These are phyloP conservation scores for Suillus subalutaceus DNA, from an alignment of 768 basidiomycete species.

Conservation along the genomic window DNA sequence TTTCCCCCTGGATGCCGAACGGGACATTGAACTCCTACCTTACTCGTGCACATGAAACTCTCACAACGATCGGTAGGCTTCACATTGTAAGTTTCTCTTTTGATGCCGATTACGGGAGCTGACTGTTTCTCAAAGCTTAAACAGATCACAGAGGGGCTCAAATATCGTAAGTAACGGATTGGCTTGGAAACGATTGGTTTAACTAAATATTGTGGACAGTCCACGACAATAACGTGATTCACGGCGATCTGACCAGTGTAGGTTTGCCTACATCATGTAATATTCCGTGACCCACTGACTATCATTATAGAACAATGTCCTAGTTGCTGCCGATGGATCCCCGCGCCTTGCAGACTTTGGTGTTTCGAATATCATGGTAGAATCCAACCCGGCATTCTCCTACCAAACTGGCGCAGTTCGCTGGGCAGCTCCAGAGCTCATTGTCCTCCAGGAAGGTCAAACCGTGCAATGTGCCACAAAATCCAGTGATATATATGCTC, in stretches of 20 bases:
- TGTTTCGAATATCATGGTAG: slow-evolving; percentile 38
- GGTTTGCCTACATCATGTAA: background rate
- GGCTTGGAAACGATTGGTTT: background rate
- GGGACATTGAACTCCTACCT: slow-evolving; percentile 37
- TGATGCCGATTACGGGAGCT: background rate
- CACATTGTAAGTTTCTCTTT: slow-evolving; percentile 17
- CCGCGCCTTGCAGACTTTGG: slow-evolving; percentile 49
- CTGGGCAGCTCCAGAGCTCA: slow-evolving; percentile 46
- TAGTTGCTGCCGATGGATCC: slow-evolving; percentile 41
- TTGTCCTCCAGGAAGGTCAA: slow-evolving; percentile 15
- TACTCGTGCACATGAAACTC: background rate
- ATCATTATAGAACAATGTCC: slow-evolving; percentile 13
- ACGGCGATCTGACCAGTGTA: slow-evolving; percentile 16
- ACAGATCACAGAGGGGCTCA: slow-evolving; percentile 25
- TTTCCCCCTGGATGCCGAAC: slow-evolving; percentile 45
- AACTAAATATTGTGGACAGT: background rate
- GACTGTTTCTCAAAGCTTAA: slow-evolving; percentile 21
- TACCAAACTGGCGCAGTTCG: slow-evolving; percentile 34
- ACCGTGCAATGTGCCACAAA: slow-evolving; percentile 13
- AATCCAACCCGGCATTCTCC: slow-evolving; percentile 28
- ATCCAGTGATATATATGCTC: slow-evolving; percentile 47
- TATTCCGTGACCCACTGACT: background rate
- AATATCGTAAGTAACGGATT: slow-evolving; percentile 19
- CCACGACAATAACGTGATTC: slow-evolving; percentile 5
- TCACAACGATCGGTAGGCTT: slow-evolving; percentile 15